A percentile compares a stretch with the other conserved stretches of the same genome.
These are phyloP conservation scores for Saturnispora besseyi DNA, from an alignment of 805 yeast species.

Conservation along the genomic window DNA sequence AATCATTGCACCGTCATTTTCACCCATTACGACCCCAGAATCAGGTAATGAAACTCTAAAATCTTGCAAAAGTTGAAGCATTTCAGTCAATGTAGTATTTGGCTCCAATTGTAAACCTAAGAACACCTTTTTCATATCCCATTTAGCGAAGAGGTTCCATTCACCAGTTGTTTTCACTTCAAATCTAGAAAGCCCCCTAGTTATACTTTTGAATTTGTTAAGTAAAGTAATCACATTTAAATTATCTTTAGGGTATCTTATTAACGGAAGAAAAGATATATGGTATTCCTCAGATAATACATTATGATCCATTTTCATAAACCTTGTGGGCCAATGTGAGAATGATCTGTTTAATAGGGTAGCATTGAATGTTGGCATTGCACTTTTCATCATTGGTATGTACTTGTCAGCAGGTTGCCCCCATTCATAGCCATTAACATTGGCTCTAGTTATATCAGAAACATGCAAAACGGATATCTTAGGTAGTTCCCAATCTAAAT, in stretches of 20 bases:
- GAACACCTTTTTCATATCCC: slow-evolving; percentile 8
- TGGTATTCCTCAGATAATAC: slow-evolving; percentile 10
- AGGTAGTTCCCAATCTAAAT: slow-evolving; percentile 3
- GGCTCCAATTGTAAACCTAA: slow-evolving; percentile 4
- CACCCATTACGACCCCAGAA: slow-evolving; percentile 17
- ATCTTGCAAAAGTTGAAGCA: not conserved
- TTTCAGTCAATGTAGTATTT: not conserved
- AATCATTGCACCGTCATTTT: slow-evolving; percentile 11
- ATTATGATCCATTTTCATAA: slow-evolving; percentile 6
- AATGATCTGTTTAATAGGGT: not conserved
- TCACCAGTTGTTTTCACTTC: slow-evolving; percentile 3
- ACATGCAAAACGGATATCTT: slow-evolving; percentile 1
- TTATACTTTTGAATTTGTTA: not conserved
- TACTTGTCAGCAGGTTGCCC: slow-evolving; percentile 1
- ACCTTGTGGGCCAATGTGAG: slow-evolving; percentile 20
- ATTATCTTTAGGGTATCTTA: slow-evolving; percentile 12
- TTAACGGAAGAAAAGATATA: slow-evolving; percentile 20
- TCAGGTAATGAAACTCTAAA: slow-evolving; percentile 7
- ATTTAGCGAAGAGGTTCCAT: slow-evolving; percentile 1
- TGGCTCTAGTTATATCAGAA: slow-evolving; percentile 1
- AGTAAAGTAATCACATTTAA: not conserved
- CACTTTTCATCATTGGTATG: slow-evolving; percentile 1
- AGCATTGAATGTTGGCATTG: slow-evolving; percentile 4
- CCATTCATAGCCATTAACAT: not conserved
- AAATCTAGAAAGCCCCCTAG: not conserved